Percentiles rank a stretch among this genome's conserved stretches.
phyloP scores from a whole-genome alignment of 768 basidiomycete genomes.

The Sarcodon aspratus region DNA sequence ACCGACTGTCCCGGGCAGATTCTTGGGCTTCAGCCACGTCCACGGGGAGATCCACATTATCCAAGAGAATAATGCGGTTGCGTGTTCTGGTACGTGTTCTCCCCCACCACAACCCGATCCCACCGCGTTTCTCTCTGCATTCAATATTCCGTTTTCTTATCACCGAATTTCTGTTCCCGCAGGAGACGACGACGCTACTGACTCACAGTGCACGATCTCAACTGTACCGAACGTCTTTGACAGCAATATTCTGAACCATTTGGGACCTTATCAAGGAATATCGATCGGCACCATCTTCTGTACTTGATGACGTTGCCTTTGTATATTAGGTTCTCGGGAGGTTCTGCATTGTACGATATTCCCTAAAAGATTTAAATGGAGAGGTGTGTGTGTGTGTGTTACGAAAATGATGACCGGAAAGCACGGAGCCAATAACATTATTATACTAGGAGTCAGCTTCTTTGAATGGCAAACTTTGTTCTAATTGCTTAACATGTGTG shows the following conservation, averaged over 20 bases:
- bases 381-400: too few species aligned
- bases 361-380: too few species aligned
- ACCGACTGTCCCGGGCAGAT: conserved; percentile 44
- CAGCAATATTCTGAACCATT: conserved; percentile 41
- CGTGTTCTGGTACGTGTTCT: conserved; percentile 26
- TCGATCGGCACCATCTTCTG: conserved; percentile 38
- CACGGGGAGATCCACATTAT: conserved; percentile 45
- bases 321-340: neutral
- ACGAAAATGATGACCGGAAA: too few species aligned
- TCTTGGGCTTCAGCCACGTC: conserved; percentile 38
- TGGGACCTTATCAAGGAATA: conserved; percentile 46
- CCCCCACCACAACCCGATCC: neutral
- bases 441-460: too few species aligned
- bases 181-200: conserved; percentile 39
- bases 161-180: conserved; percentile 15
- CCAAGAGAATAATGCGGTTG: conserved; percentile 21
- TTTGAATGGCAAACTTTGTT: too few species aligned
- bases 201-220: conserved; percentile 38
- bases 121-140: neutral
- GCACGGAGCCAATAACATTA: too few species aligned
- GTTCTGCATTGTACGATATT: too few species aligned
- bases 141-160: neutral
- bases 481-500: too few species aligned
- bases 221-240: conserved; percentile 42
- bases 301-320: conserved; percentile 7